These are phyloP conservation scores for Ustilago bromivora DNA, from an alignment of 1,284 basidiomycete genomes.

Conservation along the genomic window DNA sequence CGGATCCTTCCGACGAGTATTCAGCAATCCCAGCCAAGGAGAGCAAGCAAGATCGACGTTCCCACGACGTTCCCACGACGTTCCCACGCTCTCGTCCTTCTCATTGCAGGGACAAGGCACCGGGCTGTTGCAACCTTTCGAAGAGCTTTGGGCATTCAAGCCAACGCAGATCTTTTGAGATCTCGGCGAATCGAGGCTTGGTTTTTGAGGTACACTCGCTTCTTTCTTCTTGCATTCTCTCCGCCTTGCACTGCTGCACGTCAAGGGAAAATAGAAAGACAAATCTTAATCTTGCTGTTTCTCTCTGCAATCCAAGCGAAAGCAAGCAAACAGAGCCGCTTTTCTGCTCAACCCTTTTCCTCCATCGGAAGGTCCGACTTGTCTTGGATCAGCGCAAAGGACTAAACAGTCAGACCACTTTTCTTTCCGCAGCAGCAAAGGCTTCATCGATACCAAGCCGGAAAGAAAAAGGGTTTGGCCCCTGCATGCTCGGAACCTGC, in stretches of 20 bases:
- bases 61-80: neutral
- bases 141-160: neutral
- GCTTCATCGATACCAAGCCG: neutral
- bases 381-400: neutral
- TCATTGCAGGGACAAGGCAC: neutral
- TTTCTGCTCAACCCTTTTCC: neutral
- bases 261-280: neutral
- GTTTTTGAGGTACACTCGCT: neutral
- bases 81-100: neutral
- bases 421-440: neutral
- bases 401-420: neutral
- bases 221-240: neutral
- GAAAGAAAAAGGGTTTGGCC: neutral
- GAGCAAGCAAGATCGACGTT: slow-evolving; percentile 4
- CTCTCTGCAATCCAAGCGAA: slow-evolving; percentile 5
- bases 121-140: neutral
- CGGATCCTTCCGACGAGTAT: neutral
- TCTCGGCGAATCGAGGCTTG: neutral
- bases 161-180: neutral
- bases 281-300: neutral
- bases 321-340: neutral
- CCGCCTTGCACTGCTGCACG: neutral
- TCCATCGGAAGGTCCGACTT: neutral
- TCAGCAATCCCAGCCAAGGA: neutral
- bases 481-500: neutral